Evolutionary conservation across 768 basidiomycete species (phyloP), one percentile per base, ranked within the genome.

Genomic region (Kwoniella mangroviensis): DNA sequence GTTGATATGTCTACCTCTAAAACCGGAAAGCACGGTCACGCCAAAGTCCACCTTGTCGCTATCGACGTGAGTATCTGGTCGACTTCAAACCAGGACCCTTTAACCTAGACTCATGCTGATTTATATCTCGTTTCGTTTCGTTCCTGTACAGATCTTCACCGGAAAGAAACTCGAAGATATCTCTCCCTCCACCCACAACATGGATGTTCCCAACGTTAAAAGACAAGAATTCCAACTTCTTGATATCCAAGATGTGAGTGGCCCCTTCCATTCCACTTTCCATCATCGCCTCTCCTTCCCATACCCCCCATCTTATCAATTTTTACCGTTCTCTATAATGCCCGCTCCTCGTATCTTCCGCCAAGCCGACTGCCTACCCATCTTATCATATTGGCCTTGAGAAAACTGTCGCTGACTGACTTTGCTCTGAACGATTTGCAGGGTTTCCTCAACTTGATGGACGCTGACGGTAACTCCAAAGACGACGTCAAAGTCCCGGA

Each of bases 1-100:
- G 90, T 94, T 79, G 94, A 97, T 84, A 98, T 97, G 95, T 96
- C 94, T 73, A 97, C 95, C 86, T 98, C 95, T 84, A 98, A 98
- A 75, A 81, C 79, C 60, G 95, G 96, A 80, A 98, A 98, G 89
- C 96, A 98, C 87, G 96, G 96, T 80, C 96, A 99, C 87, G 96
- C 97, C 85, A 99, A 98, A 86, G 97, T 98, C 82, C 94, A 98
- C 86, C 88, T 99, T 73, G 89, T 98, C 78, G 97, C 90, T 83
- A 92, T 93, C 83, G 97, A 99, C 86, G 95, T 97, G 83, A 73
- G n/a, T n/a, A n/a, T n/a, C n/a, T n/a, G n/a, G n/a, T n/a, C n/a
- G n/a, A n/a, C n/a, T n/a, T n/a, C n/a, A n/a, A n/a, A n/a, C n/a
- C n/a, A n/a, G n/a, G n/a, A n/a, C n/a, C n/a, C n/a, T n/a, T n/a